Evolutionary conservation across 2,329 filamentous ascomycete species (phyloP).

Genomic region (Trichoderma guizhouense): DNA sequence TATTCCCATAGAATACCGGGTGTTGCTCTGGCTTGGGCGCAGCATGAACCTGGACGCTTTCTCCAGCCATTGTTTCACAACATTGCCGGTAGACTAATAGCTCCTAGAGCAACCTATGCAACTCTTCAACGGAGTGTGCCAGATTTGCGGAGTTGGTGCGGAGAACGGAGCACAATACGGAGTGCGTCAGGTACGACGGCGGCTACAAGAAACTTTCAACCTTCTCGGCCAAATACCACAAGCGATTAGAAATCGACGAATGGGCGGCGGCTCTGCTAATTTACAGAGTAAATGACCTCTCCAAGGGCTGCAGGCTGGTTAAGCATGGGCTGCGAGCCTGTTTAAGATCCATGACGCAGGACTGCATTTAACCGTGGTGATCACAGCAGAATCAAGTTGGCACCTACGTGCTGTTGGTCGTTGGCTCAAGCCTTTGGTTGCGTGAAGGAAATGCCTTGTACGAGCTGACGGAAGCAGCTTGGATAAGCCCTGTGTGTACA

Average conservation of each 20-base stretch:
- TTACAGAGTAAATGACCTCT: not conserved
- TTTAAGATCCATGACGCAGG: slow-evolving; percentile 2
- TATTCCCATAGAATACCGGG: not conserved
- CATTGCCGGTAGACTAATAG: not conserved
- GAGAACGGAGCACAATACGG: slow-evolving; percentile 10
- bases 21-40: not conserved
- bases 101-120: not conserved
- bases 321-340: not conserved
- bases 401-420: not conserved
- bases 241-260: not conserved
- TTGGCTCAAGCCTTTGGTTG: not conserved
- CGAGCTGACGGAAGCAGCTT: not conserved
- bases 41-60: not conserved
- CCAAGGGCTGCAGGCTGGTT: not conserved
- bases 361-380: slow-evolving; percentile 9
- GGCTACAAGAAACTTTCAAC: not conserved
- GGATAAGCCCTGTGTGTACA: not conserved
- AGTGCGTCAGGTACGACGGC: slow-evolving; percentile 10
- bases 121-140: not conserved
- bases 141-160: slow-evolving; percentile 10
- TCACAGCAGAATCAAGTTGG: not conserved
- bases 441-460: not conserved
- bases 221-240: slow-evolving; percentile 5
- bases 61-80: not conserved
- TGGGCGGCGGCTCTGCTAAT: slow-evolving; percentile 4